phyloP scores from a whole-genome alignment of 176 grass and related monocot genomes.

The Lolium multiflorum region DNA sequence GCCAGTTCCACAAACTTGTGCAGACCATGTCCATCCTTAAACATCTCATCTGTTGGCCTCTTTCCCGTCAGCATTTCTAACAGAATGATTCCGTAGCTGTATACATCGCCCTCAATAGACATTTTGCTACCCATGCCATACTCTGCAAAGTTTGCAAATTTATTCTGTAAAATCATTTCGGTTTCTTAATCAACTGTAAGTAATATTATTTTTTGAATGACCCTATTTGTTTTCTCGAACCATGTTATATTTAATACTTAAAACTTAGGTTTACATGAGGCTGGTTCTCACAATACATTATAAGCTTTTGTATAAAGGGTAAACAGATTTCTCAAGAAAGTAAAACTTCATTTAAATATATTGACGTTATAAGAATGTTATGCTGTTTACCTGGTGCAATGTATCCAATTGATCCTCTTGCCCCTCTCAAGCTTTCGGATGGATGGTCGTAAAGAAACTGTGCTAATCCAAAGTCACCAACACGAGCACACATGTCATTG shows the following conservation, averaged over 20 bases:
- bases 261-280: not conserved
- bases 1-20: constrained; percentile 6
- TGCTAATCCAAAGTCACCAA: constrained; percentile 56
- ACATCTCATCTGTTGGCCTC: not conserved
- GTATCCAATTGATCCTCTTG: constrained; percentile 37
- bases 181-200: not conserved
- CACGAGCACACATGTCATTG: constrained; percentile 47
- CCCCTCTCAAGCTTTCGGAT: not conserved
- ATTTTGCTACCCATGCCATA: constrained; percentile 34
- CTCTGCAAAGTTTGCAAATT: constrained; percentile 32
- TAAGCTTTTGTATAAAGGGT: not conserved
- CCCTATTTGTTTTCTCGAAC: not conserved
- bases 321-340: not conserved
- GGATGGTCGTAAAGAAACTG: constrained; percentile 16
- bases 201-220: not conserved
- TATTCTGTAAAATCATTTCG: not conserved
- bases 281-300: not conserved
- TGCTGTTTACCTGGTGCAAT: constrained; percentile 34
- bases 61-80: constrained; percentile 28
- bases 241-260: not conserved
- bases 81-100: constrained; percentile 45
- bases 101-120: constrained; percentile 36
- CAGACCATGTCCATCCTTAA: not conserved
- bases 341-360: constrained; percentile 11
- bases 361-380: not conserved